Evolutionary conservation across 768 basidiomycete species (phyloP).

Genomic region (Gymnopilus junonius): DNA sequence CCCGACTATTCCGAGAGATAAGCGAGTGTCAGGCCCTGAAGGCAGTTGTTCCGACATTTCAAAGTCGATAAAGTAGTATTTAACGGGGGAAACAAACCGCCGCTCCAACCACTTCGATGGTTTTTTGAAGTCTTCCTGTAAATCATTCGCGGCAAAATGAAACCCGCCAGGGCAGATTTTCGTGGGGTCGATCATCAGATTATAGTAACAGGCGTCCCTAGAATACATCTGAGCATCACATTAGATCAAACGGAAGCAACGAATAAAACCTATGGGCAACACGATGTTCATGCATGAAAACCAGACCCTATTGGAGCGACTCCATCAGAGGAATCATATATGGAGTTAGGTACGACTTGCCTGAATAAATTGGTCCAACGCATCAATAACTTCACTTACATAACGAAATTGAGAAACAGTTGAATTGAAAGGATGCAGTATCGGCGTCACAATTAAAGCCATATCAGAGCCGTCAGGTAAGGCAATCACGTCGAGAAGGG

Average conservation of each 20-base stretch:
- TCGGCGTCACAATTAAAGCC: constrained; percentile 38
- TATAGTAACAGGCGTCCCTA: constrained; percentile 21
- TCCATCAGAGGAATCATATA: too few relatives aligned
- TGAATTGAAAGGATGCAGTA: constrained; percentile 30
- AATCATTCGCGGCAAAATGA: background rate
- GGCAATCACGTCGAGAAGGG: constrained; percentile 10
- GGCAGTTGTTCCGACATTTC: constrained; percentile 18
- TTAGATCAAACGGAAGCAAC: background rate
- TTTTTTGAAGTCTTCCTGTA: background rate
- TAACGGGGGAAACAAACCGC: constrained; percentile 25
- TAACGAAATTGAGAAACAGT: constrained; percentile 20
- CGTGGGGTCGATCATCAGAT: constrained; percentile 24
- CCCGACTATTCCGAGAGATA: constrained; percentile 15
- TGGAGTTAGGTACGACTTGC: too few relatives aligned
- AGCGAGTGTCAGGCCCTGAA: background rate
- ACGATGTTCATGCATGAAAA: constrained; percentile 18
- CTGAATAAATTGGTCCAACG: constrained; percentile 23
- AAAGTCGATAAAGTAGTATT: constrained; percentile 34
- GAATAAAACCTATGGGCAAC: constrained; percentile 19
- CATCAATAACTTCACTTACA: constrained; percentile 24
- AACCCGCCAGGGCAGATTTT: constrained; percentile 20
- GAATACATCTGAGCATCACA: background rate
- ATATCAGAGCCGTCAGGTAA: constrained; percentile 1
- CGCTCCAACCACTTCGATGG: constrained; percentile 13
- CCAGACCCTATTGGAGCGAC: constrained; percentile 14